A percentile compares a stretch with the other conserved stretches of the same genome.
These are phyloP conservation scores for Amanita thiersii DNA, from an alignment of 768 basidiomycete genomes.

Conservation along the genomic window DNA sequence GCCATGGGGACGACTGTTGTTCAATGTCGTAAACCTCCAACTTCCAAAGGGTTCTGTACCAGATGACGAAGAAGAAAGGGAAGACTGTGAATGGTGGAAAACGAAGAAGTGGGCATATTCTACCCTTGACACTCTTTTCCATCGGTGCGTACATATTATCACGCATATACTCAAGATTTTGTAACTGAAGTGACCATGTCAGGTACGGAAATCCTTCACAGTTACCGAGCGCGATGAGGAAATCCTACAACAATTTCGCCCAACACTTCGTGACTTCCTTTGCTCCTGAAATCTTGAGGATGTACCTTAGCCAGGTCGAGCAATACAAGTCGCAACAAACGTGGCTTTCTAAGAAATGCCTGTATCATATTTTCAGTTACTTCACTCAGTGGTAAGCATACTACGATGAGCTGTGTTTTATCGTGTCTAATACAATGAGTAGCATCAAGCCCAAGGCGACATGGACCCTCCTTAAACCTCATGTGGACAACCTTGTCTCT, in stretches of 20 bases:
- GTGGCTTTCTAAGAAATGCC: slow-evolving; percentile 79
- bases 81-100: slow-evolving; percentile 83
- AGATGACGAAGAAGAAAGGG: slow-evolving; percentile 66
- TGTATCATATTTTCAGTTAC: slow-evolving; percentile 78
- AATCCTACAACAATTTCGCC: slow-evolving; percentile 64
- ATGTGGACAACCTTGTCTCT: slow-evolving; percentile 69
- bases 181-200: slow-evolving; percentile 3
- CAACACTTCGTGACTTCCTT: slow-evolving; percentile 70
- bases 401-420: background rate
- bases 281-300: slow-evolving; percentile 82
- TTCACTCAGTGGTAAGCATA: slow-evolving; percentile 75
- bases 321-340: slow-evolving; percentile 64
- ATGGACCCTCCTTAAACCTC: slow-evolving; percentile 82
- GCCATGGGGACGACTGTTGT: slow-evolving; percentile 82
- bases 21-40: slow-evolving; percentile 67
- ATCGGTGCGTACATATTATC: slow-evolving; percentile 33
- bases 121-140: slow-evolving; percentile 74
- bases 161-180: background rate
- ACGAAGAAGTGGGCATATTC: slow-evolving; percentile 91
- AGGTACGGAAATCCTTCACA: slow-evolving; percentile 87
- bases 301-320: slow-evolving; percentile 66
- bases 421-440: background rate
- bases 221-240: slow-evolving; percentile 63
- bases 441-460: slow-evolving; percentile 93
- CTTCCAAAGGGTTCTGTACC: slow-evolving; percentile 62